phyloP scores from a whole-genome alignment of 768 basidiomycete genomes.

The Coprinopsis cinerea region DNA sequence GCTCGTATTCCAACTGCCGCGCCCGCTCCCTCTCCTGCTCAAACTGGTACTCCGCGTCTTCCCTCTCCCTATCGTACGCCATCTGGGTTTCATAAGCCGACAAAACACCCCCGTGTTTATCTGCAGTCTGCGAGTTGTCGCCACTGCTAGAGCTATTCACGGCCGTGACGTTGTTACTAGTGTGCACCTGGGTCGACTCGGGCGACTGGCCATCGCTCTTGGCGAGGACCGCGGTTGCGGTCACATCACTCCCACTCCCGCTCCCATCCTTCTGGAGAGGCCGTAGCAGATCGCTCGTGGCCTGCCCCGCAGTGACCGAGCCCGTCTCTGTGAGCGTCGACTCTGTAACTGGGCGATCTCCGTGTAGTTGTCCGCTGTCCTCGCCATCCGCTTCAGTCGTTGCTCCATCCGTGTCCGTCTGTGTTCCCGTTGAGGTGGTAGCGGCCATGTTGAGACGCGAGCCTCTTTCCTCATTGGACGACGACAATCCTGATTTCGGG shows the following conservation, averaged over 20 bases:
- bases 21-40: background rate
- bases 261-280: no score
- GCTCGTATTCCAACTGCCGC: constrained; percentile 8
- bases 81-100: constrained; percentile 7
- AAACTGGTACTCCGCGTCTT: constrained; percentile 6
- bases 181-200: background rate
- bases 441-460: background rate
- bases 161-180: background rate
- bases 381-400: background rate
- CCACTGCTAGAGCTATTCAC: no score
- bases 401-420: background rate
- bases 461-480: background rate
- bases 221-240: background rate
- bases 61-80: constrained; percentile 5
- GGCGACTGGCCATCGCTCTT: no score
- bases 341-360: no score
- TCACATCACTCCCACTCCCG: background rate
- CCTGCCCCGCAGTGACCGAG: background rate
- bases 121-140: no score
- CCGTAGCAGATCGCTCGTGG: background rate
- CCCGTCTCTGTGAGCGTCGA: background rate
- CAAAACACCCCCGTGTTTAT: background rate
- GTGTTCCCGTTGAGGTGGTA: background rate
- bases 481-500: background rate
- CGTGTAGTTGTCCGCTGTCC: no score